These are phyloP conservation scores for Tetrahymena borealis DNA, from an alignment of 73 alveolate genomes.

Conservation along the genomic window DNA sequence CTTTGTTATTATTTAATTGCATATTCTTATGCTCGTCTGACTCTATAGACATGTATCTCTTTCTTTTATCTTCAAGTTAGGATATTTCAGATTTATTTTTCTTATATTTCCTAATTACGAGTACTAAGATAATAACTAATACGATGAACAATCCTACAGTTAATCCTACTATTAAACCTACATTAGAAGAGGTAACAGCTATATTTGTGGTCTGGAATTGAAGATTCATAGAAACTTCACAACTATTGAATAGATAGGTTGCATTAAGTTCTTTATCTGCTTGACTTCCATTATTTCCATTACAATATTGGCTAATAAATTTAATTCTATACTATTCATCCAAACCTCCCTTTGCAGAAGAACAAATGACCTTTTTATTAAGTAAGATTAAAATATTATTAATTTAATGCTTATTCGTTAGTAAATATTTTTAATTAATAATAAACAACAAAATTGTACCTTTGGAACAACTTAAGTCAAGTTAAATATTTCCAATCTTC, in stretches of 20 bases:
- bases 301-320: neutral
- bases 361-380: no score
- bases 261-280: neutral
- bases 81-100: neutral
- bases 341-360: no score
- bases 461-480: neutral
- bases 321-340: neutral
- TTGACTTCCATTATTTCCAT: neutral
- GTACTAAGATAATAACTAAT: neutral
- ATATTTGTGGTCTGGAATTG: neutral
- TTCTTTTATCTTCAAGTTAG: neutral
- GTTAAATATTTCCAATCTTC: neutral
- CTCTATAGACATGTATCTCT: neutral
- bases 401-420: no score
- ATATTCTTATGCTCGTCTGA: neutral
- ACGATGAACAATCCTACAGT: neutral
- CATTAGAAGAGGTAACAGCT: neutral
- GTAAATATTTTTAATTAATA: no score
- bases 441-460: no score
- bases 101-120: neutral
- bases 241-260: neutral
- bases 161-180: neutral
- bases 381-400: no score
- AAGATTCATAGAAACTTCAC: neutral
- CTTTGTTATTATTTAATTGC: no score